Base-by-base conservation (phyloP, 441 rosid species). In the Iberis amara region DNA sequence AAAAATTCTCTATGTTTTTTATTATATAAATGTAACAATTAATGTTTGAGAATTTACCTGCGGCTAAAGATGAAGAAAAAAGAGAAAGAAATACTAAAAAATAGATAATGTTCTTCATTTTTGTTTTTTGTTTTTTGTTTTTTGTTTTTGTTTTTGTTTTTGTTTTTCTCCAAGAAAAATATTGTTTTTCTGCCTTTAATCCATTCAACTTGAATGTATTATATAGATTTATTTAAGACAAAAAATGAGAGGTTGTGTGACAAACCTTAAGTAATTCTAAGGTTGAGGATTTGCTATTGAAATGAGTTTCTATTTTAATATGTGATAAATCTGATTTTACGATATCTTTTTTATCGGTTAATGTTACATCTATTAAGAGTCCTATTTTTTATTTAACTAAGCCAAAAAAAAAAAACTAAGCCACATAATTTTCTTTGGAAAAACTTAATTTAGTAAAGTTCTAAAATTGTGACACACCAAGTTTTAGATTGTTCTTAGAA, bases 21-120 rank as follows among this genome's bases (percentile, higher is more conserved):
- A n/a, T n/a, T n/a, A n/a, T n/a, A n/a, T n/a, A n/a, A 18, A 18
- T 18, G 21, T 18, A 18, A 18, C 21, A 18, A 18, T 18, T 18
- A 18, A 18, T 18, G 21, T 18, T 18, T 33, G 26, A 21, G 46
- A 40, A 40, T 23, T 31, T 58, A 65, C 70, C 50, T 4, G 65
- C 51, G 9, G 52, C 52, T 12, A 53, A 36, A 46, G 44, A 46
- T 39, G 55, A 46, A 33, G 56, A 46, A 26, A 27, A 47, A 59
- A 66, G 70, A 47, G 65, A 55, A 39, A 66, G 36, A 40, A 66
- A 66, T 47, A 65, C 40, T 42, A 33, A 45, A 11, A 59, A 47
- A n/a, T 59, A 18, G 23, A 65, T 52, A 39, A 32, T 35, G 4
- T 10, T 52, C 0, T 53, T 53, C 65, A 66, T 65, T 26, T 65